These are phyloP conservation scores for Botrytis hyacinthi DNA, from an alignment of 2,329 filamentous ascomycete species.

Conservation along the genomic window DNA sequence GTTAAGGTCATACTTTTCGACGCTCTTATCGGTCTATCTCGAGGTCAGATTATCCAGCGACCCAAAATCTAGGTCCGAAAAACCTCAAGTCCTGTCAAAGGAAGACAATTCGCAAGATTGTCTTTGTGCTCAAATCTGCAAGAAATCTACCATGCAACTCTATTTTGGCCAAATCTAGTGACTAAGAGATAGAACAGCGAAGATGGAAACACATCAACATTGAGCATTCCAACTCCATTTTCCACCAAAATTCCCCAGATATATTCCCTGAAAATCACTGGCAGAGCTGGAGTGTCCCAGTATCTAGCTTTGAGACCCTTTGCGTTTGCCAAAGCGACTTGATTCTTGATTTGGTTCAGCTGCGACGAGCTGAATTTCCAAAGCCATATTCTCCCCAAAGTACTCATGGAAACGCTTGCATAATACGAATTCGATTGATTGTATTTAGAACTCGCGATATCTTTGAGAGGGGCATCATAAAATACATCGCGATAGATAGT, in stretches of 20 bases:
- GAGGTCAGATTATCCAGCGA: background rate
- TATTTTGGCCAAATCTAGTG: slow-evolving; percentile 7
- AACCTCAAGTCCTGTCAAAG: background rate
- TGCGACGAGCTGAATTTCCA: slow-evolving; percentile 27
- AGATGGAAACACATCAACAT: slow-evolving; percentile 40
- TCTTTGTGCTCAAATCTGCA: background rate
- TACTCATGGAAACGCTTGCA: slow-evolving; percentile 29
- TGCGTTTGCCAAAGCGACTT: slow-evolving; percentile 38
- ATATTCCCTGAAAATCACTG: slow-evolving; percentile 40
- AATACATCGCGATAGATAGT: slow-evolving; percentile 46
- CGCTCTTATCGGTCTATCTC: background rate
- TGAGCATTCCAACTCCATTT: slow-evolving; percentile 44
- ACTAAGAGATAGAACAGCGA: slow-evolving; percentile 3
- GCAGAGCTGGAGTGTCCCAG: slow-evolving; percentile 46
- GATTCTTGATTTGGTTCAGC: slow-evolving; percentile 28
- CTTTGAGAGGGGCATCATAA: slow-evolving; percentile 47
- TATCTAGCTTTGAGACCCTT: slow-evolving; percentile 43
- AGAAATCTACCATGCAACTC: background rate
- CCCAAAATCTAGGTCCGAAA: background rate
- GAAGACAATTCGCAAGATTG: background rate
- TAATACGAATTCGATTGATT: slow-evolving; percentile 36
- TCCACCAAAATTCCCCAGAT: slow-evolving; percentile 44
- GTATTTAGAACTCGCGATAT: slow-evolving; percentile 23
- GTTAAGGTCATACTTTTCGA: background rate
- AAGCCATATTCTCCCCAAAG: slow-evolving; percentile 19